These are phyloP conservation scores for Bipolaris oryzae DNA, from an alignment of 2,329 filamentous ascomycete genomes.

Conservation along the genomic window DNA sequence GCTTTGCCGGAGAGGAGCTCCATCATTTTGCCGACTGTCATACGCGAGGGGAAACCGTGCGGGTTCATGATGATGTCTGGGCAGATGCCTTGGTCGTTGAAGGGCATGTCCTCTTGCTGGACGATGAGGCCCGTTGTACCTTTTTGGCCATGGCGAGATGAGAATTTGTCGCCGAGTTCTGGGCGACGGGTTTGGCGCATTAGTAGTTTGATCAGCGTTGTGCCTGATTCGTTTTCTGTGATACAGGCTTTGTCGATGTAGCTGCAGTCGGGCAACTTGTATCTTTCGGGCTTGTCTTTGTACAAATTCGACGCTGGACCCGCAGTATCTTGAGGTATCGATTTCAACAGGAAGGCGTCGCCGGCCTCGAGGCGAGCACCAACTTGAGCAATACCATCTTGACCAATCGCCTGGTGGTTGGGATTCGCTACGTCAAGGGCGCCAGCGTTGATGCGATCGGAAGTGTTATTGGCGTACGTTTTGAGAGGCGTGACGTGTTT, in stretches of 20 bases:
- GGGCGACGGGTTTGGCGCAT: slow-evolving; percentile 94
- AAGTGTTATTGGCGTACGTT: slow-evolving; percentile 81
- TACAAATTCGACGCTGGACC: slow-evolving; percentile 70
- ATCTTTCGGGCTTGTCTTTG: slow-evolving; percentile 71
- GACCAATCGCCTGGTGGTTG: slow-evolving; percentile 72
- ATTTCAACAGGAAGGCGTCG: slow-evolving; percentile 90
- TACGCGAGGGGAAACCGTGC: slow-evolving; percentile 98
- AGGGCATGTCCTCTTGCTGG: slow-evolving; percentile 95
- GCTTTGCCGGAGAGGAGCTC: slow-evolving; percentile 95
- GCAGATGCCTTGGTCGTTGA: slow-evolving; percentile 86
- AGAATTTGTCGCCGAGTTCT: slow-evolving; percentile 98
- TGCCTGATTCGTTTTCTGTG: slow-evolving; percentile 83
- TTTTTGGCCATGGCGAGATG: slow-evolving; percentile 96
- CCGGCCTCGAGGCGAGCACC: slow-evolving; percentile 78
- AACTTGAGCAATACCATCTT: slow-evolving; percentile 87
- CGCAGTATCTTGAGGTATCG: slow-evolving; percentile 79
- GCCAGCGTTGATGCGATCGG: slow-evolving; percentile 59
- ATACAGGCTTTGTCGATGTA: slow-evolving; percentile 98
- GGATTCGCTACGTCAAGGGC: slow-evolving; percentile 56
- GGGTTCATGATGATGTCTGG: slow-evolving; percentile 99
- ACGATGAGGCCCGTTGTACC: slow-evolving; percentile 97
- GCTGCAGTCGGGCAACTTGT: slow-evolving; percentile 80
- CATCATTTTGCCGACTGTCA: slow-evolving; percentile 98
- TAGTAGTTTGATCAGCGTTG: slow-evolving; percentile 87
- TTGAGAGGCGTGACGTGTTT: slow-evolving; percentile 89